Percentiles rank a stretch among this genome's conserved stretches.
Conservation (phyloP, 106 monocot genomes). For the Apostasia shenzhenica region DNA sequence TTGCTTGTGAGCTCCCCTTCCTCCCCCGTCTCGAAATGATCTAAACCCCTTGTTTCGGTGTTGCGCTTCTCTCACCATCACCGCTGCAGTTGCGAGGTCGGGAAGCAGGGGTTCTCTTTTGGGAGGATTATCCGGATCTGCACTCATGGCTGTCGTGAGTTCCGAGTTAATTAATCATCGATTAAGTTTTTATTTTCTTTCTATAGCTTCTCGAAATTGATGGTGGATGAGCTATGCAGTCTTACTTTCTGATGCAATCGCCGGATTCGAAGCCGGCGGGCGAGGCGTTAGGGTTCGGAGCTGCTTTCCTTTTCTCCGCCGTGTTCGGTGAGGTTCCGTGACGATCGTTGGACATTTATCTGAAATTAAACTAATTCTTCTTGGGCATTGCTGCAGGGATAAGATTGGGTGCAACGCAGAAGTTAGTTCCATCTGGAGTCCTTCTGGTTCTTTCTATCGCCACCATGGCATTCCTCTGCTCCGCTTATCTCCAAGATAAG, state of each 20-base stretch:
- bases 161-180: no score
- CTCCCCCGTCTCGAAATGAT: background rate
- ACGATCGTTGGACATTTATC: background rate
- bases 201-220: no score
- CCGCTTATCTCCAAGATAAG: constrained; percentile 69
- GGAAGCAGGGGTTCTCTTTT: constrained; percentile 70
- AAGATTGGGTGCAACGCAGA: constrained; percentile 58
- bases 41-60: background rate
- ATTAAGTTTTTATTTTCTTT: background rate
- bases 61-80: background rate
- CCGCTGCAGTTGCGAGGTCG: constrained; percentile 55
- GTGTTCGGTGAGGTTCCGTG: constrained; percentile 46
- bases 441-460: constrained; percentile 49
- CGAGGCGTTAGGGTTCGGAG: constrained; percentile 66
- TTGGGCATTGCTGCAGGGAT: constrained; percentile 41
- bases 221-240: constrained; percentile 15
- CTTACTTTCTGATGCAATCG: constrained; percentile 78
- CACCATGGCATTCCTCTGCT: constrained; percentile 40
- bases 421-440: constrained; percentile 62
- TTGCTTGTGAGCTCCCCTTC: constrained; percentile 43
- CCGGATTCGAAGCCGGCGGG: constrained; percentile 67
- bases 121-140: constrained; percentile 63
- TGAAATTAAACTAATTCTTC: background rate
- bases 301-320: constrained; percentile 58
- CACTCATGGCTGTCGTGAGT: constrained; percentile 63